Evolutionary conservation across 2,329 filamentous ascomycete genomes (phyloP).

Genomic region (Sordariomycetes sp.): DNA sequence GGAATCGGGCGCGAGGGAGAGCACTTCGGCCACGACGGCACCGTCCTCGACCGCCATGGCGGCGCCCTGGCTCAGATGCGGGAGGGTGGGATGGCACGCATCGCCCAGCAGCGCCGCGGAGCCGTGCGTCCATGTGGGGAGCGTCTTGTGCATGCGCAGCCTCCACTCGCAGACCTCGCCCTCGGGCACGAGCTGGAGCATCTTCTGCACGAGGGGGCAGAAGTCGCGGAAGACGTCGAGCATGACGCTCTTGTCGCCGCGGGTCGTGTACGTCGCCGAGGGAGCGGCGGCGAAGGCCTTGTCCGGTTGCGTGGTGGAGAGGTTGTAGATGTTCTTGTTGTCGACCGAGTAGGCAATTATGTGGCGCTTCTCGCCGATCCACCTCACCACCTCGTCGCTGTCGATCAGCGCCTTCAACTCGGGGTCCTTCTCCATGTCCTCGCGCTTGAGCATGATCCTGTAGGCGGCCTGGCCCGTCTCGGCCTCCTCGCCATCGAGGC

Average conservation of each 20-base stretch:
- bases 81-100: slow-evolving; percentile 54
- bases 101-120: slow-evolving; percentile 47
- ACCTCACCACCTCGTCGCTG: slow-evolving; percentile 53
- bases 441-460: slow-evolving; percentile 60
- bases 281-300: slow-evolving; percentile 43
- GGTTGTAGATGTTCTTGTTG: slow-evolving; percentile 51
- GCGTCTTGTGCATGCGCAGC: slow-evolving; percentile 41
- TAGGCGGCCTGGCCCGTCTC: slow-evolving; percentile 69
- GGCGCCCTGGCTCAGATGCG: slow-evolving; percentile 54
- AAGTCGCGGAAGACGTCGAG: slow-evolving; percentile 47
- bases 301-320: slow-evolving; percentile 50
- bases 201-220: slow-evolving; percentile 41
- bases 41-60: slow-evolving; percentile 58
- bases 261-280: slow-evolving; percentile 48
- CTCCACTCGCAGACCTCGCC: slow-evolving; percentile 54
- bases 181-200: slow-evolving; percentile 47
- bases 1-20: slow-evolving; percentile 24
- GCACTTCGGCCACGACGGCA: slow-evolving; percentile 40
- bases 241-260: slow-evolving; percentile 47
- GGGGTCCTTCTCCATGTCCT: slow-evolving; percentile 52
- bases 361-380: slow-evolving; percentile 64
- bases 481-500: slow-evolving; percentile 38
- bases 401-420: slow-evolving; percentile 56
- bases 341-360: slow-evolving; percentile 68
- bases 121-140: slow-evolving; percentile 45